Conservation (phyloP, 2,329 filamentous ascomycete species). For the Claviceps sp. region DNA sequence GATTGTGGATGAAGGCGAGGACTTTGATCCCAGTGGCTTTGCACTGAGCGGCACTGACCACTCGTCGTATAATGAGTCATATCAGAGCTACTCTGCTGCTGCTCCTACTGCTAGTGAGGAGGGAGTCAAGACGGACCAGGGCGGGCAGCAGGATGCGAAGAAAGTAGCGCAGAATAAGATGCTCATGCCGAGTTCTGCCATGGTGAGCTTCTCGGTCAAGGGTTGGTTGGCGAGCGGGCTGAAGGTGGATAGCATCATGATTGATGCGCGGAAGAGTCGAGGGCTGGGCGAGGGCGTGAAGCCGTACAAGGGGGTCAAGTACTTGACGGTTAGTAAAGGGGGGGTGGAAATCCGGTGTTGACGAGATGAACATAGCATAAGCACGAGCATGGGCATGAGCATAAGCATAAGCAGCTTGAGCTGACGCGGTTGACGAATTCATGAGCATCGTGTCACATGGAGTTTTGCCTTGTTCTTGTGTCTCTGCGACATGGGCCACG, state of each 20-base stretch:
- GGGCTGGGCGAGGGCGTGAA: constrained; percentile 79
- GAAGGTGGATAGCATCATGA: constrained; percentile 52
- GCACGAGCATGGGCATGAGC: too few relatives aligned
- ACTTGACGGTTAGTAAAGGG: constrained; percentile 62
- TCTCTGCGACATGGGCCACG: too few relatives aligned
- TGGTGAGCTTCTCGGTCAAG: constrained; percentile 58
- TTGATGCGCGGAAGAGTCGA: constrained; percentile 67
- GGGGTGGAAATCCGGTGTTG: constrained; percentile 51
- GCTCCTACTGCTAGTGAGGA: constrained; percentile 18
- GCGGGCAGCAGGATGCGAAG: constrained; percentile 37
- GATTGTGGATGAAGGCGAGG: constrained; percentile 32
- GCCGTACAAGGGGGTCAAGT: constrained; percentile 97
- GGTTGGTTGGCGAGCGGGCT: constrained; percentile 56
- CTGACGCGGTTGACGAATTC: too few relatives aligned
- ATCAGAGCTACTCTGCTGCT: constrained; percentile 27
- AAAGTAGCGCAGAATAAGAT: constrained; percentile 56
- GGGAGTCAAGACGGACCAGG: constrained; percentile 17
- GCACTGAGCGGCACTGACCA: constrained; percentile 36
- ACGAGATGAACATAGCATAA: constrained; percentile 2
- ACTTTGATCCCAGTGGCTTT: constrained; percentile 36
- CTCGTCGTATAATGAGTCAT: constrained; percentile 38
- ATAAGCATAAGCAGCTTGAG: too few relatives aligned
- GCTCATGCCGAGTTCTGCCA: constrained; percentile 67
- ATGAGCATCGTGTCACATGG: too few relatives aligned
- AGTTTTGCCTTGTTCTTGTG: too few relatives aligned